These are phyloP conservation scores for Penicillium verhagenii DNA, from an alignment of 495 filamentous ascomycete genomes.

Conservation along the genomic window DNA sequence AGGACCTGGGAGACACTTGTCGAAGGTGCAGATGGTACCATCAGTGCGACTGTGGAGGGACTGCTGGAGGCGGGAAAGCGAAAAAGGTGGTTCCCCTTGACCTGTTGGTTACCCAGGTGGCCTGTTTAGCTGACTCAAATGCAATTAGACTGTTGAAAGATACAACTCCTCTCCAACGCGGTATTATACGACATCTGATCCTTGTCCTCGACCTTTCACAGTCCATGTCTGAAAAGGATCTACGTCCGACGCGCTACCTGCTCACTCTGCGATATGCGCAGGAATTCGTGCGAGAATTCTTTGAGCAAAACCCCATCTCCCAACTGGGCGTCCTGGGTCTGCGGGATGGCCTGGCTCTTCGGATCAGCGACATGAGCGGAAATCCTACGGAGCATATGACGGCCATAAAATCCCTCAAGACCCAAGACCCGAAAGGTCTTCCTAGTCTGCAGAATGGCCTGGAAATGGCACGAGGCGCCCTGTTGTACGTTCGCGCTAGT, in stretches of 20 bases:
- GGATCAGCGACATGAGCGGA: conserved; percentile 85
- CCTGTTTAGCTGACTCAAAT: background rate
- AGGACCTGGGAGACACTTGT: conserved; percentile 64
- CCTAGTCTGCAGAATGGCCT: conserved; percentile 93
- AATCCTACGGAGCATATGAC: conserved; percentile 87
- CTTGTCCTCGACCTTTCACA: conserved; percentile 90
- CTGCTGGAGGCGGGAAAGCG: conserved; percentile 70
- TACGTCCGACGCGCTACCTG: conserved; percentile 81
- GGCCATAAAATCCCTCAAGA: conserved; percentile 65
- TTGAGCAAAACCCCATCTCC: conserved; percentile 98
- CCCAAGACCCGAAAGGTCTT: conserved; percentile 80
- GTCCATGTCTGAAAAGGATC: conserved; percentile 93
- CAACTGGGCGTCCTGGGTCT: conserved; percentile 89
- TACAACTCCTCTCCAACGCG: conserved; percentile 90
- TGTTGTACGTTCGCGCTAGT: conserved; percentile 60
- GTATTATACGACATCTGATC: conserved; percentile 93
- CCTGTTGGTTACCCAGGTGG: background rate
- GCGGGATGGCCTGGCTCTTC: conserved; percentile 82
- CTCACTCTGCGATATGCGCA: conserved; percentile 79
- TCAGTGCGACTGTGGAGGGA: conserved; percentile 66
- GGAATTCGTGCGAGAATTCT: conserved; percentile 90
- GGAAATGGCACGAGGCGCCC: conserved; percentile 85
- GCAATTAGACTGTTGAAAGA: conserved; percentile 70
- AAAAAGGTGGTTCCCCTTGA: conserved; percentile 55
- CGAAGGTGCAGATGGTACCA: conserved; percentile 73